Evolutionary conservation across 2,329 filamentous ascomycete species (phyloP).

Genomic region (Tothia fuscella): DNA sequence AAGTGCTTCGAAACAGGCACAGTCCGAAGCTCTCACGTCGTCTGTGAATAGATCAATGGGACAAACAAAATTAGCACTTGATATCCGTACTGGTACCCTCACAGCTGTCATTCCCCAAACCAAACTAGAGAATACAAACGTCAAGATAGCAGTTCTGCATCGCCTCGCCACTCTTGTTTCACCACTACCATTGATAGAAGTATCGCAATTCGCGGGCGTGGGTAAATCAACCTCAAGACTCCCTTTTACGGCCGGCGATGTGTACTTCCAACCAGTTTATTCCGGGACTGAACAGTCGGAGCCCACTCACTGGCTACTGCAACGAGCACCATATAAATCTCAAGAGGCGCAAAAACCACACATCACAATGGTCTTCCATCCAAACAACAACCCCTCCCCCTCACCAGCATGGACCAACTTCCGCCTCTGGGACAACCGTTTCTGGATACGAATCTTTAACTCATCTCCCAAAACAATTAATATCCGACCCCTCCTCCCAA

Average conservation of each 20-base stretch:
- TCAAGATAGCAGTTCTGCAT: background rate
- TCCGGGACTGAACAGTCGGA: background rate
- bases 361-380: background rate
- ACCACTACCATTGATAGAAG: no score
- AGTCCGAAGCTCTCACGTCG: background rate
- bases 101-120: slow-evolving; percentile 10
- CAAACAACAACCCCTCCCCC: slow-evolving; percentile 9
- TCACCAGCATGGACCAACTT: slow-evolving; percentile 16
- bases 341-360: background rate
- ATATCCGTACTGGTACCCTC: slow-evolving; percentile 16
- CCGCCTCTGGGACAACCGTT: slow-evolving; percentile 43
- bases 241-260: background rate
- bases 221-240: no score
- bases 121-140: slow-evolving; percentile 11
- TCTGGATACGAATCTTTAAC: slow-evolving; percentile 40
- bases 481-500: slow-evolving; percentile 28
- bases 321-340: background rate
- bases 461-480: slow-evolving; percentile 19
- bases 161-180: no score
- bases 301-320: background rate
- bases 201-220: no score
- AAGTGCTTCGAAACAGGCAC: background rate
- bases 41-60: background rate
- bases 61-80: slow-evolving; percentile 17
- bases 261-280: background rate